phyloP scores from a whole-genome alignment of 192 early-diverging fungal genomes.

The Entophlyctis luteolus region DNA sequence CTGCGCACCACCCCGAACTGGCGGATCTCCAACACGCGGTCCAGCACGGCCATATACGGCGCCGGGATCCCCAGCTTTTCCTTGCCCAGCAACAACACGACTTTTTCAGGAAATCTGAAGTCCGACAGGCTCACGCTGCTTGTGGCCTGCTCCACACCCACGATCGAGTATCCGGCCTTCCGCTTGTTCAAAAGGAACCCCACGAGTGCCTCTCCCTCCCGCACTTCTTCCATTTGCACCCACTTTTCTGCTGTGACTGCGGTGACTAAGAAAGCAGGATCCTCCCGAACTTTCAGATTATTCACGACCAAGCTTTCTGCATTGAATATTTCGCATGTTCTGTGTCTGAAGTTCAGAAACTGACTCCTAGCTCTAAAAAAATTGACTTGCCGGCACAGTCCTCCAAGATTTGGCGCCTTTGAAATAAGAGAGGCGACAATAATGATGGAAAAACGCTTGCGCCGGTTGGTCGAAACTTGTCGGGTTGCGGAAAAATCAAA shows the following conservation, averaged over 20 bases:
- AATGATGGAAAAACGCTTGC: slow-evolving; percentile 48
- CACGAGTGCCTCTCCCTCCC: background rate
- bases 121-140: slow-evolving; percentile 45
- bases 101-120: slow-evolving; percentile 55
- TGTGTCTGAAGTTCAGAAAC: background rate
- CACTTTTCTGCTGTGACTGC: slow-evolving; percentile 60
- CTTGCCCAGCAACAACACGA: slow-evolving; percentile 49
- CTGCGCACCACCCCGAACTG: slow-evolving; percentile 57
- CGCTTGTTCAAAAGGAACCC: slow-evolving; percentile 47
- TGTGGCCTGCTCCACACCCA: slow-evolving; percentile 61
- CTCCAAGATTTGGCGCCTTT: slow-evolving; percentile 57
- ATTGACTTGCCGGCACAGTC: slow-evolving; percentile 30
- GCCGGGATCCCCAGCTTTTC: slow-evolving; percentile 56
- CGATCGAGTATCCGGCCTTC: slow-evolving; percentile 46
- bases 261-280: slow-evolving; percentile 44
- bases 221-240: slow-evolving; percentile 56
- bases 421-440: slow-evolving; percentile 55
- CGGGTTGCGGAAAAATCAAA: slow-evolving; percentile 41
- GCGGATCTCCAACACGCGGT: slow-evolving; percentile 56
- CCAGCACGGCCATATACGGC: slow-evolving; percentile 47
- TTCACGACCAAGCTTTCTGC: slow-evolving; percentile 45
- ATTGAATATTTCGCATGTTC: slow-evolving; percentile 65
- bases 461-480: background rate
- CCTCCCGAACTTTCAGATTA: slow-evolving; percentile 43
- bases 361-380: background rate